Conservation (phyloP, 441 rosid genomes). For the Pelargonium myrrhifolium region DNA sequence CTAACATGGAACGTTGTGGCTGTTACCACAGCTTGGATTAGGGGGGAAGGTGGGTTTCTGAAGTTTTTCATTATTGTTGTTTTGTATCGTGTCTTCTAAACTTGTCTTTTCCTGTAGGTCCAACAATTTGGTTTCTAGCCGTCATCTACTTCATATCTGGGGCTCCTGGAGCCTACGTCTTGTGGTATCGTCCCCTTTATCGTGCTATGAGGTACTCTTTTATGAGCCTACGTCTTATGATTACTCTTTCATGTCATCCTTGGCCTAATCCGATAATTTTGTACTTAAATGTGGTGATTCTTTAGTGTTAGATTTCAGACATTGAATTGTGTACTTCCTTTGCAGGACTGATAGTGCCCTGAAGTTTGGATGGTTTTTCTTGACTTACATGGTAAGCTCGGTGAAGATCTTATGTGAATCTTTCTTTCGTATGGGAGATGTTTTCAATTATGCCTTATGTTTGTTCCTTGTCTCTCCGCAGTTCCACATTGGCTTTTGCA, state of each 20-base stretch:
- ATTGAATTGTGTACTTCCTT: slow-evolving; percentile 17
- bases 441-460: slow-evolving; percentile 11
- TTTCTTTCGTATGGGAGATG: slow-evolving; percentile 15
- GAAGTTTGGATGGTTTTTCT: slow-evolving; percentile 87
- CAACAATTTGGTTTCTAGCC: slow-evolving; percentile 90
- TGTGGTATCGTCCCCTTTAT: slow-evolving; percentile 96
- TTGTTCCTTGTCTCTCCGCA: slow-evolving; percentile 30
- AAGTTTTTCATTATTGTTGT: slow-evolving; percentile 12
- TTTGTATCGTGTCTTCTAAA: slow-evolving; percentile 15
- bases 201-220: slow-evolving; percentile 84
- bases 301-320: slow-evolving; percentile 4
- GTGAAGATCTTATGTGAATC: slow-evolving; percentile 10
- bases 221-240: too few species aligned
- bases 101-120: slow-evolving; percentile 42
- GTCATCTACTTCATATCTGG: slow-evolving; percentile 85
- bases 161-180: slow-evolving; percentile 80
- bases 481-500: slow-evolving; percentile 82
- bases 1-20: slow-evolving; percentile 92
- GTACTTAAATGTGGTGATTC: neutral
- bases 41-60: slow-evolving; percentile 67
- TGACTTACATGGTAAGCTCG: slow-evolving; percentile 61
- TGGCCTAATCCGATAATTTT: neutral
- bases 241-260: too few species aligned
- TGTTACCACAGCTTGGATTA: slow-evolving; percentile 80
- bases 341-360: slow-evolving; percentile 98